Conservation (phyloP, 495 filamentous ascomycete species). For the Corynascus novoguineensis region DNA sequence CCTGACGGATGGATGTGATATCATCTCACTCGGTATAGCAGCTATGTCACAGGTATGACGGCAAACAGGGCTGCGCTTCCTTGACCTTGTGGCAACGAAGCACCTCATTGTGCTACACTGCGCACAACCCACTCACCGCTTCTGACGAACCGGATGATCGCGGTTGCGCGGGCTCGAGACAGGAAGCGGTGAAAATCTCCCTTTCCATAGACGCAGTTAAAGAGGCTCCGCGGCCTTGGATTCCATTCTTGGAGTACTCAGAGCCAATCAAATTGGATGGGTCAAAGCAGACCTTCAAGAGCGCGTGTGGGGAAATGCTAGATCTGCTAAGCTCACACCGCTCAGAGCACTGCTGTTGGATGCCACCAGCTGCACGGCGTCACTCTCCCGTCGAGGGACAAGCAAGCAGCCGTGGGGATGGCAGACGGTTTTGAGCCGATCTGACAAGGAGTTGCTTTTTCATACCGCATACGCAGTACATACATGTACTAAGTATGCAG, state of each 20-base stretch:
- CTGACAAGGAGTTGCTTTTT: not conserved
- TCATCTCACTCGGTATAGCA: no score
- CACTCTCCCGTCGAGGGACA: not conserved
- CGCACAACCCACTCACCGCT: slow-evolving; percentile 10
- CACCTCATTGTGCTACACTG: not conserved
- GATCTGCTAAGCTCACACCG: slow-evolving; percentile 13
- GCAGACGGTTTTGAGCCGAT: not conserved
- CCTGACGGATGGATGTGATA: not conserved
- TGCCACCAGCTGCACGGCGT: not conserved
- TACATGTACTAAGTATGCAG: no score
- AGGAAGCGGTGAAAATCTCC: slow-evolving; percentile 10
- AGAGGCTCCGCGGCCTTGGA: slow-evolving; percentile 13
- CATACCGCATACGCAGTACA: not conserved
- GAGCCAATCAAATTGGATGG: slow-evolving; percentile 20
- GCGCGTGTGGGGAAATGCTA: slow-evolving; percentile 10
- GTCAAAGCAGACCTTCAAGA: not conserved
- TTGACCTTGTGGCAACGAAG: not conserved
- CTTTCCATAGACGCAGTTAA: slow-evolving; percentile 9
- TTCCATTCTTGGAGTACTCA: slow-evolving; percentile 5
- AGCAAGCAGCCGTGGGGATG: not conserved
- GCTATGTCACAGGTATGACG: not conserved
- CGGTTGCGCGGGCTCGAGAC: not conserved
- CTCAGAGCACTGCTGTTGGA: not conserved
- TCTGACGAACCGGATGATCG: slow-evolving; percentile 3
- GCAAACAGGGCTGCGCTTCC: not conserved